Percentiles rank a stretch among this genome's conserved stretches.
Evolutionary conservation across 345 rosid species (phyloP).

Genomic region (Boechera divaricarpa): DNA sequence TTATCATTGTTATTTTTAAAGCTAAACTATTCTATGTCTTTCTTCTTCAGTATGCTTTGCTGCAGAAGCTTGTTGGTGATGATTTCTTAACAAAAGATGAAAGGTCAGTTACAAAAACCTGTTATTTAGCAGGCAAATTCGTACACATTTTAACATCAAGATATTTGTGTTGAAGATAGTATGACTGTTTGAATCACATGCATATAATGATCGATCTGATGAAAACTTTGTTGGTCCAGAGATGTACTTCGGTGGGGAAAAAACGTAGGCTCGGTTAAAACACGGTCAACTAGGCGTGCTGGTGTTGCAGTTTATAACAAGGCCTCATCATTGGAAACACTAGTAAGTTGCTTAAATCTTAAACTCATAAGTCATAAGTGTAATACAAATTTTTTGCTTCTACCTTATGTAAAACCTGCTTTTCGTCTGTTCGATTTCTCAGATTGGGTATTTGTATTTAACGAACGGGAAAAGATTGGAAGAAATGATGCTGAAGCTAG

Average conservation of each 20-base stretch:
- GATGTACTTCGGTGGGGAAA: slow-evolving; percentile 69
- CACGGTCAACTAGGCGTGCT: slow-evolving; percentile 67
- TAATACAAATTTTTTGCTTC: neutral
- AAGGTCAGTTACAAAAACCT: slow-evolving; percentile 56
- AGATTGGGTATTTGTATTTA: slow-evolving; percentile 88
- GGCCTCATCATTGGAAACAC: slow-evolving; percentile 77
- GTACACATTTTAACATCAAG: slow-evolving; percentile 1
- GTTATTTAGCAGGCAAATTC: neutral
- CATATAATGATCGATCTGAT: slow-evolving; percentile 17
- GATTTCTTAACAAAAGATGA: slow-evolving; percentile 68
- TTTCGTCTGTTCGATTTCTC: neutral
- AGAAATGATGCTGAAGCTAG: slow-evolving; percentile 79
- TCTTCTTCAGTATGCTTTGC: slow-evolving; percentile 74
- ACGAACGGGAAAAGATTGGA: slow-evolving; percentile 72
- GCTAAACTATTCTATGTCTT: neutral
- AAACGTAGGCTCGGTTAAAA: slow-evolving; percentile 66
- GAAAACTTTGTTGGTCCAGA: slow-evolving; percentile 37
- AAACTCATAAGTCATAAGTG: neutral
- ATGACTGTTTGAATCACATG: slow-evolving; percentile 18
- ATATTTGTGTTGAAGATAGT: neutral
- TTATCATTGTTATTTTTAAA: slow-evolving; percentile 14
- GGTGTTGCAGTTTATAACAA: slow-evolving; percentile 72
- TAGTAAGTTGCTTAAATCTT: slow-evolving; percentile 46
- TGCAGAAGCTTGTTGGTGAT: slow-evolving; percentile 73
- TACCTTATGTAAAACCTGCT: neutral